A percentile compares a stretch with the other conserved stretches of the same genome.
Evolutionary conservation across 331 rosid genomes (phyloP).

Genomic region (Acacia concinna): DNA sequence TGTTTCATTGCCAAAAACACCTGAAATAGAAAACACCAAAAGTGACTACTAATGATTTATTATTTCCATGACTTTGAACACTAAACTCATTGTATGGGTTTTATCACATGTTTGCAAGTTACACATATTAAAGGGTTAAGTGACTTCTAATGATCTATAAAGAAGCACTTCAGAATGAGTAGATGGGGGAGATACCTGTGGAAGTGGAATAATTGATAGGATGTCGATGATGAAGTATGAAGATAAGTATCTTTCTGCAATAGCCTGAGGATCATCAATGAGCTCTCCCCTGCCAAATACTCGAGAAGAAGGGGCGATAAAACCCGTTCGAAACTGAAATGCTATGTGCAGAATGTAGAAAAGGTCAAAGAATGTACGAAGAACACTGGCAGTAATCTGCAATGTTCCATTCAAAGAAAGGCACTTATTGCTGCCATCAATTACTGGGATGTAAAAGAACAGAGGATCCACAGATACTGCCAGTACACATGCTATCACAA

Average conservation of each 20-base stretch:
- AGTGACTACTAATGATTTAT: no score
- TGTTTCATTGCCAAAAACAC: slow-evolving; percentile 34
- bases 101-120: not conserved
- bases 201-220: slow-evolving; percentile 82
- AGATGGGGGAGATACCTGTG: slow-evolving; percentile 61
- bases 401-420: slow-evolving; percentile 36
- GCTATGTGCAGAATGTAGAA: slow-evolving; percentile 70
- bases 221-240: slow-evolving; percentile 73
- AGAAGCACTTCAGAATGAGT: not conserved
- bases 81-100: not conserved
- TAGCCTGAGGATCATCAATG: slow-evolving; percentile 54
- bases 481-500: slow-evolving; percentile 68
- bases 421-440: slow-evolving; percentile 29
- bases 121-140: not conserved
- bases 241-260: slow-evolving; percentile 67
- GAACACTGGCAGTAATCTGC: slow-evolving; percentile 59
- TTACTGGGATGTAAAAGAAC: slow-evolving; percentile 71
- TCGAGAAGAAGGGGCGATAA: slow-evolving; percentile 81
- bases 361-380: slow-evolving; percentile 73
- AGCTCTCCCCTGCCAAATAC: slow-evolving; percentile 87
- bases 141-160: not conserved
- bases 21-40: slow-evolving; percentile 34
- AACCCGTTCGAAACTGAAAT: slow-evolving; percentile 78
- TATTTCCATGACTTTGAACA: not conserved
- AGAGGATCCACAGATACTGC: slow-evolving; percentile 83